These are phyloP conservation scores for Neoscytalidium dimidiatum DNA, from an alignment of 2,329 filamentous ascomycete genomes.

Conservation along the genomic window DNA sequence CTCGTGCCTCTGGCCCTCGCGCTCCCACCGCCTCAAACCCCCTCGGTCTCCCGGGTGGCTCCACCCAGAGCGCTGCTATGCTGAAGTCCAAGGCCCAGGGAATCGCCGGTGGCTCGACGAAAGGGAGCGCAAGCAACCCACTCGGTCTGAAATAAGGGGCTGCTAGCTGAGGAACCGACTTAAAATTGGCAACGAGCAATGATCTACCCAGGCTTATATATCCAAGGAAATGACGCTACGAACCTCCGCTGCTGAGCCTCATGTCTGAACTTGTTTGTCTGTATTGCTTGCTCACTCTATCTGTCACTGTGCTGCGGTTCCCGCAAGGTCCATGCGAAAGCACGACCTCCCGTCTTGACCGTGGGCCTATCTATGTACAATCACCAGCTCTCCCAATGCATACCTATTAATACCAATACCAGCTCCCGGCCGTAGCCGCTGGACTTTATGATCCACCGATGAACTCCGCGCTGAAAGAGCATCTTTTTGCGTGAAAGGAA, in stretches of 20 bases:
- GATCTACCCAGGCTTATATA: not conserved
- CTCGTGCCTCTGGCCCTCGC: constrained; percentile 46
- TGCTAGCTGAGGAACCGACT: not conserved
- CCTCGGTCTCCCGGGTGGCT: constrained; percentile 38
- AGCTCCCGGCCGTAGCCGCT: not conserved
- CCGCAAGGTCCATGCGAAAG: not conserved
- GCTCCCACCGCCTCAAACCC: constrained; percentile 50
- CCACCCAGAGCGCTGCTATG: constrained; percentile 14
- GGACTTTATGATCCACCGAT: not conserved
- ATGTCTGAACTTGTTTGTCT: not conserved
- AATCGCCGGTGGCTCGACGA: constrained; percentile 26
- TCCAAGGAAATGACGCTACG: not conserved
- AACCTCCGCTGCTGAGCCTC: not conserved
- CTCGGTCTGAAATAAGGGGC: constrained; percentile 37
- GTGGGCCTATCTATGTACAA: not conserved
- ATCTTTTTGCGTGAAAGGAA: constrained; percentile 1
- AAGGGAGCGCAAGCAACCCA: constrained; percentile 41
- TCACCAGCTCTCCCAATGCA: not conserved
- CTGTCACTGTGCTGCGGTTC: constrained; percentile 1
- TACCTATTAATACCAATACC: constrained; percentile 2
- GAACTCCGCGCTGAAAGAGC: constrained; percentile 19
- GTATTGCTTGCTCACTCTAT: not conserved
- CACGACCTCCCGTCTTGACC: not conserved
- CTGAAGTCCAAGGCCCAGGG: constrained; percentile 2
- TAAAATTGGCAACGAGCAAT: constrained; percentile 2